Evolutionary conservation across 2,329 filamentous ascomycete genomes (phyloP), one percentile per base, ranked within the genome.

Genomic region (Epichloe gansuensis): DNA sequence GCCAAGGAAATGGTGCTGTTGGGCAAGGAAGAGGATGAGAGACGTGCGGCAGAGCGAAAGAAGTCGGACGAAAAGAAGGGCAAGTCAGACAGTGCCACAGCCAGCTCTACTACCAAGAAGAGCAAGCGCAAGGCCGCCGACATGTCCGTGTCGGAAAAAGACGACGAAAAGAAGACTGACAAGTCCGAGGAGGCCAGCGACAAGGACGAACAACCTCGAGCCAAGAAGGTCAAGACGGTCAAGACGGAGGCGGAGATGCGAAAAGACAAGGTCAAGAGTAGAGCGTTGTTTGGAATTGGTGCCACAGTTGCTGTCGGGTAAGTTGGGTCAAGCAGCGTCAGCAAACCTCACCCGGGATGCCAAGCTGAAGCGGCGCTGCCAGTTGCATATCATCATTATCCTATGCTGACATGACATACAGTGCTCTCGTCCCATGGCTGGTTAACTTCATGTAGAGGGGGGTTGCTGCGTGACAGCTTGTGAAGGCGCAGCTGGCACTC

Each of bases 281-380:
- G 89, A 64, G 89, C 93, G 46, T 73, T 95, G 55, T 77, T 95
- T 56, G 91, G 93, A 53, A 80, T 97, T 50, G 87, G 84, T 56
- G 89, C 89, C 53, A 93, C 88, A 46, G 77, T 96, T 66, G 88
- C 87, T 53, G 78, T 96, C 67, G 90, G 90, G 93, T 97, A 80
- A 73, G 89, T 85, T 15, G 31, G 31, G 31, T 31, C 31, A 15
- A 9, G 12, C 25, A 4, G 6, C 2, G 15, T 23, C 38, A 15
- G 49, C 51, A 25, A 23, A 13, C 43, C 27, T 43, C 21, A 11
- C 5, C 21, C 17, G 23, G 42, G 42, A 17, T 31, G 23, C 15
- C 42, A 45, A 13, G 42, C 23, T 31, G 25, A 9, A 27, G 36
- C 13, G 36, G 15, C 13, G 13, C 36, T n/a, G 13, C 21, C 42